phyloP scores from a whole-genome alignment of 1,284 basidiomycete genomes.

The Meira miltonrushii region DNA sequence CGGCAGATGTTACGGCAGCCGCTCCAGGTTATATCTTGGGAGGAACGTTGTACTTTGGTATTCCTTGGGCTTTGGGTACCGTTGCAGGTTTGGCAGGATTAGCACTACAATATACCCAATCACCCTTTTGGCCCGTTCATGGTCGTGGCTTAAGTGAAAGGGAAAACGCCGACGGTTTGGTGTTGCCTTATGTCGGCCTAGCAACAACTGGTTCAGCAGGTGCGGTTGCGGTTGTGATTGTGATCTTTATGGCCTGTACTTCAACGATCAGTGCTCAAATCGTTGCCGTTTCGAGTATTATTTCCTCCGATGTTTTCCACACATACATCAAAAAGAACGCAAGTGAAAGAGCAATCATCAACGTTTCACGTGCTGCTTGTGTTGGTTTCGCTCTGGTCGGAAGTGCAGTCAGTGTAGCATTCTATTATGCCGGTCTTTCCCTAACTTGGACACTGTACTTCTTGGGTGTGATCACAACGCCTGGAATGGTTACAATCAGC shows the following conservation, averaged over 20 bases:
- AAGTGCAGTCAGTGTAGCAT: conserved; percentile 25
- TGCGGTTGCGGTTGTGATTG: conserved; percentile 39
- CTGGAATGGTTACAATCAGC: conserved; percentile 22
- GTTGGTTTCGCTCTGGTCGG: conserved; percentile 41
- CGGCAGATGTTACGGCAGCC: conserved; percentile 34
- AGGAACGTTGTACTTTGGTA: conserved; percentile 45
- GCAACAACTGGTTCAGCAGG: conserved; percentile 40
- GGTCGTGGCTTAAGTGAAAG: conserved; percentile 21
- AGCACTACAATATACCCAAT: conserved; percentile 10
- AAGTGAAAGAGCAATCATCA: conserved; percentile 30
- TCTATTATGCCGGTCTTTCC: conserved; percentile 35
- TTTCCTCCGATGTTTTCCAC: conserved; percentile 39
- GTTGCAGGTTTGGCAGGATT: conserved; percentile 35
- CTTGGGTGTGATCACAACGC: conserved; percentile 19
- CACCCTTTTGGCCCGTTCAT: conserved; percentile 39
- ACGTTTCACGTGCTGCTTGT: conserved; percentile 25
- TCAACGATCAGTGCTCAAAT: conserved; percentile 40
- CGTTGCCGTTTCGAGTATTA: conserved; percentile 37
- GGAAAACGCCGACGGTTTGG: conserved; percentile 32
- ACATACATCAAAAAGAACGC: conserved; percentile 35
- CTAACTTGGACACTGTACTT: conserved; percentile 47
- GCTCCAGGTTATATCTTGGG: conserved; percentile 43
- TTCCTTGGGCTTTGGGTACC: conserved; percentile 41
- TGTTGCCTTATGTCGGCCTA: conserved; percentile 32
- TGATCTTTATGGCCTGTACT: conserved; percentile 45